Base-by-base conservation (phyloP, 345 rosid species). In the Erucastrum elatum region DNA sequence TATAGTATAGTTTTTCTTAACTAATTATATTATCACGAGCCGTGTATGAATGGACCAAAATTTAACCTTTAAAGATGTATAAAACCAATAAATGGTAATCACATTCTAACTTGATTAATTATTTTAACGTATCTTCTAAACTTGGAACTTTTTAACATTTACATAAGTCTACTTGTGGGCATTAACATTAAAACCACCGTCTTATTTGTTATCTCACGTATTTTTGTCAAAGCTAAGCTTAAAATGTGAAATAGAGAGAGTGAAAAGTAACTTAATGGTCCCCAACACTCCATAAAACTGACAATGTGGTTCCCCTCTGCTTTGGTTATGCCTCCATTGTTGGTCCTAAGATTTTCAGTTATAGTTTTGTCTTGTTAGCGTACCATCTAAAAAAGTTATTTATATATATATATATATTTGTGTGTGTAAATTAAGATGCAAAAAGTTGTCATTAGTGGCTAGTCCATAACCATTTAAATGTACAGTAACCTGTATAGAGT, bases 261-360 rank as follows among this genome's bases (percentile, higher is more conserved):
- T 79, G 68, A 51, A 75, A 31, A 29, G 15, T 8, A 74, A 68
- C 13, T 49, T 8, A 77, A 46, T 72, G 82, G 77, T 72, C 82
- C 82, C 77, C 44, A 68, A 72, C 46, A 62, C 64, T 76, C 68
- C 71, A 78, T 27, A 3, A 64, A 80, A 64, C 80, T 75, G 80
- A 80, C 83, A 80, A 75, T 41, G 80, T 75, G 83, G 83, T 80
- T 75, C 83, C 73, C 64, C 66, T 31, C 70, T 74, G 39, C 66
- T 75, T 69, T 69, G 71, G 76, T 70, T 70, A 75, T 75, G 80
- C 83, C 75, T 75, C 72, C 72, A 80, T 75, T 80, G 80, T 35
- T 35, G 39, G 39, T 35, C 8, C 39, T 6, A 70, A 75, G 73
- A 80, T 75, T 64, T 62, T 58, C 76, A 70, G 83, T 80, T 75